A percentile compares a stretch with the other conserved stretches of the same genome.
These are phyloP conservation scores for Ascochyta koolunga DNA, from an alignment of 2,329 filamentous ascomycete species.

Conservation along the genomic window DNA sequence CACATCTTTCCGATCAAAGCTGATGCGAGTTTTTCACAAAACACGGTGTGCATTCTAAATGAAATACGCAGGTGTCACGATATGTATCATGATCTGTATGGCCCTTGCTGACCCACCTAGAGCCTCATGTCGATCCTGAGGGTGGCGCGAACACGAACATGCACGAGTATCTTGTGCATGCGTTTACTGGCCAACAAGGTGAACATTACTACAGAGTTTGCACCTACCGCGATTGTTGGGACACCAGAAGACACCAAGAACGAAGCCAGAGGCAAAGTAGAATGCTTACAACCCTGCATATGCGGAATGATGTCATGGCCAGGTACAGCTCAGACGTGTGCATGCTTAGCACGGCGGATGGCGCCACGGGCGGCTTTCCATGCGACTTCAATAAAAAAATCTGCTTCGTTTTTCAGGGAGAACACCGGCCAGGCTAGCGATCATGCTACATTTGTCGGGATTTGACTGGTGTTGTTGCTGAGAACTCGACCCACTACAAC, in stretches of 20 bases:
- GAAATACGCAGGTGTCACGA: constrained; percentile 6
- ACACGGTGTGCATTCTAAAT: constrained; percentile 3
- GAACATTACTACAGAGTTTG: background rate
- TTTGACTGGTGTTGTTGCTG: background rate
- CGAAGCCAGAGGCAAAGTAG: background rate
- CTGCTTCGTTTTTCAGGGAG: background rate
- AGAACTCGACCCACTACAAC: constrained; percentile 8
- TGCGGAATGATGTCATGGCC: constrained; percentile 9
- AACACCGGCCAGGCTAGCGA: constrained; percentile 8
- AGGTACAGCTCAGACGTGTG: background rate
- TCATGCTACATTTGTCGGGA: background rate
- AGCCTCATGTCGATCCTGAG: constrained; percentile 16
- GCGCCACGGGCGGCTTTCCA: constrained; percentile 3
- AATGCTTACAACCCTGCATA: background rate
- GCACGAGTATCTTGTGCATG: background rate
- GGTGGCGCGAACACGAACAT: constrained; percentile 11
- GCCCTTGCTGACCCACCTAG: constrained; percentile 10
- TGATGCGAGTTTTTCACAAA: constrained; percentile 7
- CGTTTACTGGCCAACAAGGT: constrained; percentile 1
- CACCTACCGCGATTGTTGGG: background rate
- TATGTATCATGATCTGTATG: constrained; percentile 8
- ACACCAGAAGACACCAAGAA: constrained; percentile 2
- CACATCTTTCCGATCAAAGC: constrained; percentile 1
- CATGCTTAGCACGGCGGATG: background rate
- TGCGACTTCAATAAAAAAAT: constrained; percentile 16